Base-by-base conservation (phyloP, 371 early-diverging fungal species). In the Syncephalastrum racemosum region DNA sequence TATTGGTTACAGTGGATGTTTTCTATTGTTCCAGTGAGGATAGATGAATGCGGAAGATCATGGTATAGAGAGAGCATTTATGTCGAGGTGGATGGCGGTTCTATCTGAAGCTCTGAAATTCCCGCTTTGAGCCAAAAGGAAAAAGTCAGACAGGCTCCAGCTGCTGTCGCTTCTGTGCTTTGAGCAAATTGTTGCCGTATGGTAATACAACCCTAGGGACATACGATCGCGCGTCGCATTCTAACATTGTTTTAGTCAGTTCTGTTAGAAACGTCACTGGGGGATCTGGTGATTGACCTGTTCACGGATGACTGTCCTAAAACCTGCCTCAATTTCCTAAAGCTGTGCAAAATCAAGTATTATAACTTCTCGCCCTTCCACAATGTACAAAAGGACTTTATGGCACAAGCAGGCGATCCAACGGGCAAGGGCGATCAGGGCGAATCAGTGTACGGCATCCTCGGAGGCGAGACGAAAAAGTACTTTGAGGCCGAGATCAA, bases 211-310 rank as follows among this genome's bases (percentile, higher is more conserved):
- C 36, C 12, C 36, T 2, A 31, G 12, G 36, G 36, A 5, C n/a
- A n/a, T 31, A 31, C 2, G 36, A 31, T 31, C 36, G 10, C 36
- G 36, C 36, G 36, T 31, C 36, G 10, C 36, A 31, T 31, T 10
- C 12, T 31, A 31, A 31, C 36, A 15, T 23, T 49, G 4, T 4
- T 36, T 4, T 59, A 77, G 84, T 80, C 81, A 42, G 94, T 95
- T 15, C 77, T 92, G 16, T 43, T 96, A 19, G 96, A 97, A 72
- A 98, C 98, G 0, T 91, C 95, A 0, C 67, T 91, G 12, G 98
- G 98, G 23, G 95, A 96, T 66, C 78, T 98, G 42, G 97, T 97
- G 46, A 90, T 98, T 27, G 97, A 98, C 69, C 80, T 98, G 14
- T 80, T 89, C 60, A 82, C 84, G 1, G 80, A 90, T 50, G 81